Evolutionary conservation across 306 rosid genomes (phyloP), one percentile per base, ranked within the genome.

Genomic region (Hippophae gyantsensis): DNA sequence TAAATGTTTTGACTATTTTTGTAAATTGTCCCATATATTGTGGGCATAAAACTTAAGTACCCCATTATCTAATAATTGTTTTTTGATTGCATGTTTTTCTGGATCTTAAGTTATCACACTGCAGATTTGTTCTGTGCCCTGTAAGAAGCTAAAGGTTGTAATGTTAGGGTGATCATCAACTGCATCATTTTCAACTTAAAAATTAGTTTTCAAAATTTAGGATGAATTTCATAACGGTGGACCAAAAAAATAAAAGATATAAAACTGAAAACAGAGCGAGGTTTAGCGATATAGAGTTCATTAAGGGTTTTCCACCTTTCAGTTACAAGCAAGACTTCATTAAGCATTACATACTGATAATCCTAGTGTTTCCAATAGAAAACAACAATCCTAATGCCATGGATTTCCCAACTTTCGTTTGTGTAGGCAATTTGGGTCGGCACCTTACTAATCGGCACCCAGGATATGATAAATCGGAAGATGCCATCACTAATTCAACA

Each of bases 371-470:
- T 32, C 5, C 38, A 32, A 32, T 32, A 32, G 4, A 32, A 32
- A 32, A 32, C 3, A 4, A 4, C 5, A 4, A 32, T 32, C 38
- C 18, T 49, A 3, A 49, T 49, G 13, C 11, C 44, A 7, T 13
- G 47, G 27, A 13, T 52, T 42, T 65, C 6, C 54, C 59, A 44
- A 82, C 67, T 54, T 53, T 63, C 72, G 45, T 77, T 27, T 49
- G 23, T 71, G 75, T 69, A 88, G 99, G 99, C 13, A 93, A 93
- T 81, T 71, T 93, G 80, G 95, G 97, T 64, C 78, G 90, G 78
- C 99, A 93, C 70, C 90, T 93, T 43, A 83, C 81, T 69, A 84
- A 86, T 77, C 97, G 95, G 60, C 99, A 93, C 72, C 99, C 95
- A 0, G 97, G 90, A 10, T 93, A 93, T 48, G 97, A 93, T 66